These are phyloP conservation scores for Grigorovia jiainica DNA, from an alignment of 805 yeast species.

Conservation along the genomic window DNA sequence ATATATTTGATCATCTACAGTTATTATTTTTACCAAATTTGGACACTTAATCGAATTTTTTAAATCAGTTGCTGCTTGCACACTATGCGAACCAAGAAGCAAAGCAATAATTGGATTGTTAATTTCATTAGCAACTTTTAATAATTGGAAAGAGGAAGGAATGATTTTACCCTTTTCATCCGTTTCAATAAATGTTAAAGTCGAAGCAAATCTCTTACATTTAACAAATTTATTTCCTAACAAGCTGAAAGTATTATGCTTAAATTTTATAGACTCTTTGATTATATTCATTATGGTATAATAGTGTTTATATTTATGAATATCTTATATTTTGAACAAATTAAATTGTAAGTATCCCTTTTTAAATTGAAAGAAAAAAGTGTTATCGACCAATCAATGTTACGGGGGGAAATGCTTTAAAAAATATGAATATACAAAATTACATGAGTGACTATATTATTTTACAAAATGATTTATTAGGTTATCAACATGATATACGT, in stretches of 20 bases:
- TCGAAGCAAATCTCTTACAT: constrained; percentile 33
- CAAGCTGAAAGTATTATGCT: too few relatives aligned
- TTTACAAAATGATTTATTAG: too few relatives aligned
- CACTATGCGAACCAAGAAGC: constrained; percentile 55
- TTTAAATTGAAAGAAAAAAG: neutral
- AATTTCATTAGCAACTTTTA: constrained; percentile 68
- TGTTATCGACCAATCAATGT: too few relatives aligned
- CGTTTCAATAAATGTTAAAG: constrained; percentile 70
- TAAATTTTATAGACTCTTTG: too few relatives aligned
- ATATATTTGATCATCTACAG: constrained; percentile 40
- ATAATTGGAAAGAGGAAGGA: constrained; percentile 60
- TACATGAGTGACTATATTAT: too few relatives aligned
- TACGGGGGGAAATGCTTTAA: neutral
- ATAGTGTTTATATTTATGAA: too few relatives aligned
- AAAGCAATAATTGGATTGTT: constrained; percentile 78
- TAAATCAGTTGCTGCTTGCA: constrained; percentile 36
- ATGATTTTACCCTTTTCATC: constrained; percentile 42
- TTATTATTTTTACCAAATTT: constrained; percentile 40
- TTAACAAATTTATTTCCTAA: neutral
- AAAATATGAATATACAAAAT: neutral
- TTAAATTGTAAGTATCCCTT: neutral
- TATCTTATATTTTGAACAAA: too few relatives aligned
- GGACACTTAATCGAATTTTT: constrained; percentile 10
- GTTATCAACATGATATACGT: too few relatives aligned
- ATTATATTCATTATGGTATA: too few relatives aligned